Evolutionary conservation across 2,329 filamentous ascomycete genomes (phyloP), one percentile per base, ranked within the genome.

Genomic region (Colletotrichum sp.): DNA sequence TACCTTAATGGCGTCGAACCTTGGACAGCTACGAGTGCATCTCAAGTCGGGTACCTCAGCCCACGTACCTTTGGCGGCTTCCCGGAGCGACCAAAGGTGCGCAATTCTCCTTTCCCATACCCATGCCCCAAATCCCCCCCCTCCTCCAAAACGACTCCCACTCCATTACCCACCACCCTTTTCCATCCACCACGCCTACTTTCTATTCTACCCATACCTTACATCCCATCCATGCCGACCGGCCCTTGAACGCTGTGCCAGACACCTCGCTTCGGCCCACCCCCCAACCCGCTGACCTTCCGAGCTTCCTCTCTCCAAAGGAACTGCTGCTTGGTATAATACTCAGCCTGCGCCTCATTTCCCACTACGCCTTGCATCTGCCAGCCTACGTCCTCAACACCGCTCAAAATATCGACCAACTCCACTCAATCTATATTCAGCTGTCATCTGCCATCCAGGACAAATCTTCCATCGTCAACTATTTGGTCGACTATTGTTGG

Each of bases 31-130:
- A 48, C 43, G n/a, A 48, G 43, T 48, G 43, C 43, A 58, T 28
- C 55, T 58, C 58, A 62, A 32, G 64, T 52, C 70, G 56, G 65
- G 70, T 76, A 69, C 73, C 64, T 76, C 55, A 65, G 70, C 70
- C 70, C 70, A 73, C 64, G 73, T 75, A 73, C 60, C 64, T 68
- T 65, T 76, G 34, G 65, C 56, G 43, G 58, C 73, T 65, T 76
- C 70, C 73, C 48, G 64, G 64, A 73, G 65, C 70, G 32, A 68
- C 34, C 30, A 69, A 75, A 75, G 73, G 73, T 76, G 70, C 73
- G 73, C 70, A 76, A 76, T 76, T 73, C 73, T 73, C 64, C 66
- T 76, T 76, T 76, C 73, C 73, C 73, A 75, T 73, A 24, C 70
- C 73, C 73, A 68, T 75, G 70, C 73, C 73, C 69, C 38, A 48